Evolutionary conservation across 169 alveolate genomes (phyloP).

Genomic region (Cryptosporidium sp.): DNA sequence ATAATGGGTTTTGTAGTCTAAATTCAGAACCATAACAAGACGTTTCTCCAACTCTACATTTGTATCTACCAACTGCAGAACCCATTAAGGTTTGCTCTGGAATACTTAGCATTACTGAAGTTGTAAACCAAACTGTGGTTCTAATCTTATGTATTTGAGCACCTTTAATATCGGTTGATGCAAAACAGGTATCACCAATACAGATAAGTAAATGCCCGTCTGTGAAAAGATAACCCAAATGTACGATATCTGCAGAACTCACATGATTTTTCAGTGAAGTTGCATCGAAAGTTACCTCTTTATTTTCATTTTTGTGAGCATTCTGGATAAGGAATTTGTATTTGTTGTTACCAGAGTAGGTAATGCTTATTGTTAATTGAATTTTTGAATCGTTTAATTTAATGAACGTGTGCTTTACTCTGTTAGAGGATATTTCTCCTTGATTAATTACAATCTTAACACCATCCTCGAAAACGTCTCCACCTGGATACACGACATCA

Average conservation of each 20-base stretch:
- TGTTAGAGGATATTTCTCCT: background rate
- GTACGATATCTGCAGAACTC: background rate
- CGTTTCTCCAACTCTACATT: constrained; percentile 51
- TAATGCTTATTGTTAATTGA: background rate
- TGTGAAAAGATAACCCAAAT: constrained; percentile 16
- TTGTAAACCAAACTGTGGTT: constrained; percentile 33
- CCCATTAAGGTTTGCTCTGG: constrained; percentile 27
- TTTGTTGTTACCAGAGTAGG: background rate
- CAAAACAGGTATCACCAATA: constrained; percentile 35
- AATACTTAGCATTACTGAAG: background rate
- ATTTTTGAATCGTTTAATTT: background rate
- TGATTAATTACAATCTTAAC: constrained; percentile 9
- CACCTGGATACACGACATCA: constrained; percentile 7
- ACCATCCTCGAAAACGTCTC: constrained; percentile 32
- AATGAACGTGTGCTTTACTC: background rate
- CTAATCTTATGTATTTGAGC: background rate
- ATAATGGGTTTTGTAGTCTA: constrained; percentile 43
- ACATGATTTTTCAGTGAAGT: background rate
- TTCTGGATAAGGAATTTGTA: constrained; percentile 3
- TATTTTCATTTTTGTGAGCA: background rate
- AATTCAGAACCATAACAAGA: constrained; percentile 46
- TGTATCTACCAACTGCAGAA: constrained; percentile 43
- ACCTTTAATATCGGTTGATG: background rate
- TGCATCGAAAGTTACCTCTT: background rate
- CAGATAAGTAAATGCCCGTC: constrained; percentile 38